Base-by-base conservation (phyloP, 768 basidiomycete species). In the Coprinopsis strossmayeri region DNA sequence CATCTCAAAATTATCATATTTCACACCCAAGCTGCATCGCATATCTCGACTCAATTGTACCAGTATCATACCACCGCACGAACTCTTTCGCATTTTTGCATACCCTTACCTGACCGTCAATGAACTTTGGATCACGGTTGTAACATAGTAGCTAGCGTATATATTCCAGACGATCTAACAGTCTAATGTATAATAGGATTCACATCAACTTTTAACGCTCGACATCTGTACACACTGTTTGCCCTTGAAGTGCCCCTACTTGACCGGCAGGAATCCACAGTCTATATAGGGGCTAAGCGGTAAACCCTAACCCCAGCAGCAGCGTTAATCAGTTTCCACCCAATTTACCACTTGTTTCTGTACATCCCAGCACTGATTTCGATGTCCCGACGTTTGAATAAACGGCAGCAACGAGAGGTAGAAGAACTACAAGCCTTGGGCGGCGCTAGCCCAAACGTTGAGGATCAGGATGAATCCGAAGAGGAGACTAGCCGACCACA, bases 341-440 rank as follows among this genome's bases (percentile, higher is more conserved):
- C n/a, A n/a, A n/a, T n/a, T 15, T 47, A 48, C 47, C 26, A 23
- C 37, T 27, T n/a, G n/a, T n/a, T n/a, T 12, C 37, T 12, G 13
- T 18, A 42, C 23, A 25, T 21, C 24, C 5, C 21, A 11, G 40
- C 5, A 9, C 18, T 24, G 24, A 25, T 25, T 24, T 35, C 28
- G 27, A 89, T 87, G 87, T 73, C 85, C 49, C 80, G 85, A 18
- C 74, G 86, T 53, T 66, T 85, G 32, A 93, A 80, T 66, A 94
- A 91, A 66, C 76, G 92, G 41, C 91, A 92, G 63, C 88, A 93
- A 59, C 71, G 91, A 39, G 89, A 91, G 58, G 73, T 82, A 20
- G 89, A 92, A 51, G 89, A 94, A 54, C 77, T 94, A 1, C 72
- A 79, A 28, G 75, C 78, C 1, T 72, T 84, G 32, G 68, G 68